Evolutionary conservation across 495 filamentous ascomycete genomes (phyloP), one percentile per base, ranked within the genome.

Genomic region (Penicillium steckii): DNA sequence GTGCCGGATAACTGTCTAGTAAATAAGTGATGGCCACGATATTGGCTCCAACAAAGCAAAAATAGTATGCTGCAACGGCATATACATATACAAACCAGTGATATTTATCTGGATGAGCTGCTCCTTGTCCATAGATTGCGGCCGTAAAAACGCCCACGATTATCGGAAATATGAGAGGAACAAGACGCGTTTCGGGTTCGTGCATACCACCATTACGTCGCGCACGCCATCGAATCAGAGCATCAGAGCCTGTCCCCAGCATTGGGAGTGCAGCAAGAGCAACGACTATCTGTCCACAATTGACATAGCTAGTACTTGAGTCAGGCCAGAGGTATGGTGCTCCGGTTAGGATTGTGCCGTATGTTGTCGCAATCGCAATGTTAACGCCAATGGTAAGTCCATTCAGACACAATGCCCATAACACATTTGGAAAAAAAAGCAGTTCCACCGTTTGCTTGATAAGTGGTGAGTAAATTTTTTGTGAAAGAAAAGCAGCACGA

Each of bases 21-120:
- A 71, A 48, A 42, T 70, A 73, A 8, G 63, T 74, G 33, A 71
- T 69, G 6, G 65, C 69, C 8, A 67, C 66, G 35, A 73, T 70
- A 27, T 72, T 71, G 10, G 67, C 65, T 1, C 68, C 69, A 2
- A 76, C 61, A 41, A 74, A 74, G 41, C 50, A 50, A 49, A 76
- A 74, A 19, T 68, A 71, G 23, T 70, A 70, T 0, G 55, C 66
- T 4, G 62, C 64, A 8, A 68, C 56, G 5, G 59, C 55, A 56
- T 65, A 69, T 4, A 59, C 68, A 26, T 70, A 66, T 0, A 65
- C 43, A 44, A 71, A 68, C 64, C 68, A 69, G 52, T 71, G 67
- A 25, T 68, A 74, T 0, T 59, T 32, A 9, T 61, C 25, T 1
- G 72, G 69, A 46, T 71, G 27, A 0, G 59, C 8, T 0, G 52